Evolutionary conservation across 208 protist species (phyloP).

Genomic region (Leishmania turanica): DNA sequence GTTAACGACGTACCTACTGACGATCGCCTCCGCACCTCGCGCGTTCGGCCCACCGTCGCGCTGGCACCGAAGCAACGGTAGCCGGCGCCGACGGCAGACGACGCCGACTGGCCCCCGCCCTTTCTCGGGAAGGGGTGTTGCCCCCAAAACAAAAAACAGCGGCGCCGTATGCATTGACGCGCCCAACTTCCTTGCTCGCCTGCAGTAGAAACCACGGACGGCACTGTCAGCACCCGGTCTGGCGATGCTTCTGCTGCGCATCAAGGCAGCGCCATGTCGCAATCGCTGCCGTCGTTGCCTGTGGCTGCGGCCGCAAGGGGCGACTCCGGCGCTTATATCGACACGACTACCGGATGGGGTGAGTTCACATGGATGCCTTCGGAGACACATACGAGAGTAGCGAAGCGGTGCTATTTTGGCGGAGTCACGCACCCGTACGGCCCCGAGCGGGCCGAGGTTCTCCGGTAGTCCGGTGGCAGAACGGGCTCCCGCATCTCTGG

Average conservation of each 20-base stretch:
- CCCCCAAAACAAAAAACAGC: too few relatives aligned
- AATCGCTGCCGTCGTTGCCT: neutral
- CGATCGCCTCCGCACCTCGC: too few relatives aligned
- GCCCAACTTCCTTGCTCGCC: neutral
- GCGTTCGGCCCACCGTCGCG: neutral
- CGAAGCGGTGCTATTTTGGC: conserved; percentile 49
- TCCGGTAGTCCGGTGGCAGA: neutral
- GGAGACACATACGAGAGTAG: conserved; percentile 30
- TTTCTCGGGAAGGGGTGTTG: conserved; percentile 1
- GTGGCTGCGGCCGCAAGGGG: neutral
- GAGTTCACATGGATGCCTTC: conserved; percentile 41
- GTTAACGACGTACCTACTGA: neutral
- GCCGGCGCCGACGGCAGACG: neutral
- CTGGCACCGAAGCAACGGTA: neutral
- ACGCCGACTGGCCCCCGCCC: neutral
- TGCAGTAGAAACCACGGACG: neutral
- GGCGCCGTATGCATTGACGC: neutral
- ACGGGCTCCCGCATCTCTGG: neutral
- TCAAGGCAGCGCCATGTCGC: neutral
- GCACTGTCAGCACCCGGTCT: neutral
- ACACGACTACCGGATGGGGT: conserved; percentile 41
- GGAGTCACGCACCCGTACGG: conserved; percentile 48
- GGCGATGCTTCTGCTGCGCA: neutral
- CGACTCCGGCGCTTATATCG: conserved; percentile 48
- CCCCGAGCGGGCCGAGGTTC: conserved; percentile 13